Evolutionary conservation across 306 rosid species (phyloP), one percentile per base, ranked within the genome.

Genomic region (Sindora glabra): DNA sequence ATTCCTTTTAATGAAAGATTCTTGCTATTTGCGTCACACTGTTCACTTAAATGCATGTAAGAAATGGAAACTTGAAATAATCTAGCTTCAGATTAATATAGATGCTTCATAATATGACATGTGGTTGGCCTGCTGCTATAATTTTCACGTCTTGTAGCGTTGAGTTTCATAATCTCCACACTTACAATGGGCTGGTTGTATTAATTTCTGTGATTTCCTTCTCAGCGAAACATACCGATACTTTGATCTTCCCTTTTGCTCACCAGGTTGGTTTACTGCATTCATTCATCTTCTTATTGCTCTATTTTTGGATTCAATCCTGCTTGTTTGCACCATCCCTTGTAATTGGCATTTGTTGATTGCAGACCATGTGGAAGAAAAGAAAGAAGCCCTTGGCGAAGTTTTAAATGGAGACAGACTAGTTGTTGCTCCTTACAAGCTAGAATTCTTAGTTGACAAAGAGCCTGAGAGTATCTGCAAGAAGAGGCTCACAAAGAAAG

Each of bases 301-400:
- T 56, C 30, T 46, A 47, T 29, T 24, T n/a, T 27, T n/a, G 41
- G 23, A 33, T 41, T 16, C 48, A 38, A 57, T 18, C 12, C 19
- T 29, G 25, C 38, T 54, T 26, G 59, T 33, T 22, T 25, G 21
- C 13, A 27, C 5, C 30, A 51, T 21, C 8, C 38, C 33, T 48
- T 42, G 25, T 18, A 33, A 60, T 38, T 47, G 26, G 48, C 50
- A 19, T 21, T 17, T 75, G 64, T 48, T 54, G 56, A 41, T 48
- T 64, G 54, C 71, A 79, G 85, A 24, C 37, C 56, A 68, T 48
- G 56, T 75, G 62, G 57, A 79, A 59, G 85, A 75, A 64, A 79
- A 79, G 71, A 72, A 23, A 39, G 85, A 79, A 68, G 76, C 74
- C 64, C 76, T 79, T 36, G 85, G 85, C n/a, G 79, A 72, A 75